Conservation (phyloP, 2,329 filamentous ascomycete species). For the Acephala macrosclerotiorum region DNA sequence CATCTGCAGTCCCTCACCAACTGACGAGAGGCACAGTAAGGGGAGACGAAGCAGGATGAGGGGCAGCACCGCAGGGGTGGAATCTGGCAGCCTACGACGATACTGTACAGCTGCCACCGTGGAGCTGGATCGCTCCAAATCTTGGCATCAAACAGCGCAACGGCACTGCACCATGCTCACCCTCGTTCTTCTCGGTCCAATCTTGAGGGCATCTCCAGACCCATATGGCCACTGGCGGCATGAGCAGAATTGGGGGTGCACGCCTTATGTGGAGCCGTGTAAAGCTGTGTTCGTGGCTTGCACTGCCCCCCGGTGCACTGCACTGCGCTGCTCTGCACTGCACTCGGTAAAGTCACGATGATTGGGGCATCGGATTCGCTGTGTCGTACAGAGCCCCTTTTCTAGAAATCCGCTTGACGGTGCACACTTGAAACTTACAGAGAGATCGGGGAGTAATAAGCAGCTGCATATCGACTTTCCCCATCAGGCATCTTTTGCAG, state of each 20-base stretch:
- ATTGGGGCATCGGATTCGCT: background rate
- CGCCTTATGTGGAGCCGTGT: background rate
- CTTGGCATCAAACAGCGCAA: background rate
- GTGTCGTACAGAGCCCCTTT: background rate
- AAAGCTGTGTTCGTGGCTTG: background rate
- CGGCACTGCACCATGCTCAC: slow-evolving; percentile 3
- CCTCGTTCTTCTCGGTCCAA: slow-evolving; percentile 1
- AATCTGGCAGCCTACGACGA: background rate
- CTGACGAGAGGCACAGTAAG: background rate
- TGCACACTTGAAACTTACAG: no score
- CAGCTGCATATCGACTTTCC: background rate
- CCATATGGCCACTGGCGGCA: background rate
- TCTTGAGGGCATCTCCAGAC: background rate
- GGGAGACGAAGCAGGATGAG: background rate
- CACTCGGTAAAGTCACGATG: background rate
- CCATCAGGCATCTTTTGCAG: background rate
- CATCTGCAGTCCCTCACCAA: background rate
- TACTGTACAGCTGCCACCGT: background rate
- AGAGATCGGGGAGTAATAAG: background rate
- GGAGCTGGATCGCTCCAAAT: background rate
- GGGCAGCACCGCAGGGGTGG: background rate
- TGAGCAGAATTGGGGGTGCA: background rate
- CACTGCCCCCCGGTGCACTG: background rate
- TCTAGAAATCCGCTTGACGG: background rate
- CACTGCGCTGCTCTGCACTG: background rate